Evolutionary conservation across 345 rosid species (phyloP), one percentile per base, ranked within the genome.

Genomic region (Pugionium dolabratum): DNA sequence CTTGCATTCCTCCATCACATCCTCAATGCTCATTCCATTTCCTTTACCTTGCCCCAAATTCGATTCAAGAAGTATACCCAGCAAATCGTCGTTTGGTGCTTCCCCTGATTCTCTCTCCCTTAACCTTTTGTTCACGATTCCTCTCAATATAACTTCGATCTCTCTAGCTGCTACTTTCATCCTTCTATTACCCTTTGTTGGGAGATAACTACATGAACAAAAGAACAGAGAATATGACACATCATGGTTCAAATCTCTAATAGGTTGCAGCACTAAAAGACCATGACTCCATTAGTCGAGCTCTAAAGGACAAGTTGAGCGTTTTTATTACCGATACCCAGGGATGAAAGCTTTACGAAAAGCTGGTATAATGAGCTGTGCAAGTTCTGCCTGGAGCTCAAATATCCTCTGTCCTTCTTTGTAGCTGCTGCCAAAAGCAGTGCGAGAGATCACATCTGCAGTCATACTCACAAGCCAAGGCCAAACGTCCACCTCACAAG

Each of bases 401-500:
- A 89, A 89, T 41, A 86, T 79, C 52, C 66, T 80, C 60, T 74
- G 84, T 2, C 96, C 96, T 62, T 86, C 96, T 66, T 82, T 81
- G 36, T 79, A 86, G 77, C 81, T 86, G 51, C 88, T 86, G 0
- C 92, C 96, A 61, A 89, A 89, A 55, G 81, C 83, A 0, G 85
- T 78, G 47, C 74, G 78, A 32, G 83, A 81, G 58, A 82, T 82
- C 18, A 66, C 81, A 45, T 82, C 83, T 5, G 62, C 35, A 0
- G 85, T 75, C 57, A 82, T 69, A 42, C 42, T 70, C 69, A 34
- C 53, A 72, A 82, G 68, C 18, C 64, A 7, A 1, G 75, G 81
- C 82, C 80, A 81, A 7, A 67, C 76, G 9, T 79, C 81, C 4
- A 81, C 18, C 39, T 77, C 83, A 55, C 59, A 60, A 0, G 70